Percentiles rank a stretch among this genome's conserved stretches.
Evolutionary conservation across 1,284 basidiomycete species (phyloP).

Genomic region (Pholiota adiposa): DNA sequence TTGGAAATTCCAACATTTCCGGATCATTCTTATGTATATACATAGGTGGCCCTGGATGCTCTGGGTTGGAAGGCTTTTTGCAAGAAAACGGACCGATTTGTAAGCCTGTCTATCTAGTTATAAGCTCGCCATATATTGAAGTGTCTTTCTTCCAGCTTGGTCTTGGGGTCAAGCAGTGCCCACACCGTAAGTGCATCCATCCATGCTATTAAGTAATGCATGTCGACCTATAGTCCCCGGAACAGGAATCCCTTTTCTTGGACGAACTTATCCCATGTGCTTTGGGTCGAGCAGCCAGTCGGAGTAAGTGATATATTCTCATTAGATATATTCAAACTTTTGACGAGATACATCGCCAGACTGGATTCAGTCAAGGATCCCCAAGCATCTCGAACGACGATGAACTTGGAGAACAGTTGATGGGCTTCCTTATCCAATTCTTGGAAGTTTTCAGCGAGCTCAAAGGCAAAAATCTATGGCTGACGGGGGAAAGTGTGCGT

Average conservation of each 20-base stretch:
- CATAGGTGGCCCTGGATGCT: constrained; percentile 59
- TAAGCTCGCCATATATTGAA: neutral
- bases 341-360: constrained; percentile 35
- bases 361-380: constrained; percentile 73
- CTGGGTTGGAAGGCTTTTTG: constrained; percentile 74
- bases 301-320: constrained; percentile 40
- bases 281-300: constrained; percentile 82
- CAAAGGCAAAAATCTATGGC: constrained; percentile 65
- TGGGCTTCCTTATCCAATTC: constrained; percentile 69
- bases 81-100: constrained; percentile 72
- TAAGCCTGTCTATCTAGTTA: constrained; percentile 21
- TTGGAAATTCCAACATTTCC: constrained; percentile 24
- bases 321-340: neutral
- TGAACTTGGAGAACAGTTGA: constrained; percentile 58
- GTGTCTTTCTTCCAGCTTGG: constrained; percentile 43
- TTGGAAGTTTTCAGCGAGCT: constrained; percentile 66
- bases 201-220: neutral
- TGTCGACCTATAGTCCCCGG: neutral
- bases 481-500: constrained; percentile 70
- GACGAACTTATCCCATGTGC: constrained; percentile 72
- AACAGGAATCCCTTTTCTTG: constrained; percentile 58
- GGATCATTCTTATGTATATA: neutral
- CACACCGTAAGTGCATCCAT: constrained; percentile 35
- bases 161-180: constrained; percentile 59
- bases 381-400: constrained; percentile 69